Base-by-base conservation (phyloP, 768 basidiomycete genomes). In the Tulasnella sp. region DNA sequence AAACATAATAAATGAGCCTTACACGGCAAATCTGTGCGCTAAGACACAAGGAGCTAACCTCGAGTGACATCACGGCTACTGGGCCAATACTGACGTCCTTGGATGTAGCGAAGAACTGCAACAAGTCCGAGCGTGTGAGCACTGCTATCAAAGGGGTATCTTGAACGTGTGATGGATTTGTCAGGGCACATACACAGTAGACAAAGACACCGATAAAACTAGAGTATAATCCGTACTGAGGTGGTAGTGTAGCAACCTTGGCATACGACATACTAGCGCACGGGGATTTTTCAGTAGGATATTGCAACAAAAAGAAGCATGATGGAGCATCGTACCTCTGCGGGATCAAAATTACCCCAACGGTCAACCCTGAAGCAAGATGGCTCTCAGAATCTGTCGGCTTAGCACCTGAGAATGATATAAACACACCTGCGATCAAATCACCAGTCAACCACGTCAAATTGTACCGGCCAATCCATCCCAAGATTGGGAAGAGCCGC, bases 21-120 rank as follows among this genome's bases (percentile, higher is more conserved):
- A 48, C 5, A 21, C 19, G 15, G 7, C 34, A 5, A 15, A 38
- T 15, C 34, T 15, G 15, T 15, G 5, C 46, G 46, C 7, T 7
- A 19, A 7, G 17, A 83, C 34, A n/a, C n/a, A n/a, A n/a, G n/a
- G n/a, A n/a, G n/a, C n/a, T 38, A 5, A 38, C 81, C 19, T 87
- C 86, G 52, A 96, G 78, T 1, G 91, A 93, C 92, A 99, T 96
- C 68, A 99, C 94, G 7, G 96, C 94, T 65, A 98, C 94, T 1
- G 96, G 96, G 51, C 96, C 96, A 65, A 99, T 98, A n/a, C 92
- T 93, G 43, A 99, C 89, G 75, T 99, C 96, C 71, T 97, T 97
- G 27, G 90, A 90, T 0, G 96, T 98, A 22, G 92, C 94, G 68
- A 98, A 97, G 73, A 96, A 80, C 85, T 90, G 43, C 12, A n/a